Evolutionary conservation across 1,284 basidiomycete species (phyloP), one percentile per base, ranked within the genome.

Genomic region (Gastroboletus turbinatus): DNA sequence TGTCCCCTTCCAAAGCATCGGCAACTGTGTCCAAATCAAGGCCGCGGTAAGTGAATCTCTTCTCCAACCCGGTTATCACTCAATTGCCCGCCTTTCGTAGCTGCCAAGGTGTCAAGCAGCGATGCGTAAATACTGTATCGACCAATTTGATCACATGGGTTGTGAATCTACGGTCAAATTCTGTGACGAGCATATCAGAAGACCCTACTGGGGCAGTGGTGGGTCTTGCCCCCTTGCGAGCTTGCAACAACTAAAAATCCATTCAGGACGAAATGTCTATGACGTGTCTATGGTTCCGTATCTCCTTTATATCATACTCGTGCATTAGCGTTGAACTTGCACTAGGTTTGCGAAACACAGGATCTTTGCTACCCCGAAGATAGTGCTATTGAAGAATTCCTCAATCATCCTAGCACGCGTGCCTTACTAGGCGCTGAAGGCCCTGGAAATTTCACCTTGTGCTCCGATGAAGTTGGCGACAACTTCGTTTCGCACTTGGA

Each of bases 221-320:
- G 40, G 57, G 76, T 61, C 25, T 50, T 35, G 9, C 32, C n/a
- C 27, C n/a, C 4, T 46, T 1, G n/a, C 5, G n/a, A 23, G 25
- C 49, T 35, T 52, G 23, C 23, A 46, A 40, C 27, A 2, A 45
- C 29, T 50, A 39, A 33, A 30, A 39, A 27, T 25, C 3, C 58
- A 1, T 38, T 40, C 30, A 85, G 84, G 82, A 3, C 72, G 80
- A 45, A 87, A 87, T 63, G 77, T 81, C 9, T 92, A 91, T 67
- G 89, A 92, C 65, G 81, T 91, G 48, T 86, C 85, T 38, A 88
- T 86, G 79, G 82, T 77, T 58, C 13, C 47, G 65, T 53, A 19
- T 45, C 33, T 54, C 36, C 40, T 67, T 27, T 44, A n/a, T 33
- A 19, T 53, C n/a, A 25, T 17, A 25, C 27, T 13, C 38, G 10